Evolutionary conservation across 441 rosid genomes (phyloP).

Genomic region (Arabidopsis hybrid): DNA sequence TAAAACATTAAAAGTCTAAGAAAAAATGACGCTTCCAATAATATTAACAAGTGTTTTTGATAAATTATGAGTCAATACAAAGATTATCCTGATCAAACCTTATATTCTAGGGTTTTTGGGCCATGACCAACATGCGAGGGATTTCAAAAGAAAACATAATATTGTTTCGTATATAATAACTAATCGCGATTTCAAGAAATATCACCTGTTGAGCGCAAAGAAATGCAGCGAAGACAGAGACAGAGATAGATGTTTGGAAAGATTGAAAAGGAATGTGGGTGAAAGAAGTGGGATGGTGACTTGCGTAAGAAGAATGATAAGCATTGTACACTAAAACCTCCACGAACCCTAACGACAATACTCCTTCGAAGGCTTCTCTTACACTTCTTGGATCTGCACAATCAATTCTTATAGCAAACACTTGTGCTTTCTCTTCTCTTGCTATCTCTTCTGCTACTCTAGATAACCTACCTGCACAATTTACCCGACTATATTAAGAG

Average conservation of each 20-base stretch:
- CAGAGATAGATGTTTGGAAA: conserved; percentile 77
- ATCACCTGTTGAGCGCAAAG: conserved; percentile 88
- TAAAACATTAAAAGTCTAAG: not conserved
- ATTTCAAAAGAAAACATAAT: not conserved
- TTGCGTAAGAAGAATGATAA: conserved; percentile 53
- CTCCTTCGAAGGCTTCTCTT: conserved; percentile 96
- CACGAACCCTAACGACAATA: conserved; percentile 87
- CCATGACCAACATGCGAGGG: not conserved
- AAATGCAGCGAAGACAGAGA: conserved; percentile 79
- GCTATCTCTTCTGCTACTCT: conserved; percentile 96
- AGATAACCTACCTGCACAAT: conserved; percentile 65
- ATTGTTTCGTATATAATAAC: not conserved
- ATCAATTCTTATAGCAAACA: conserved; percentile 93
- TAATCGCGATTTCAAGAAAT: not conserved
- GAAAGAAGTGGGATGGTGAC: conserved; percentile 62
- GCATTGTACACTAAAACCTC: conserved; percentile 94
- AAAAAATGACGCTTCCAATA: not conserved
- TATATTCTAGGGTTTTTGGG: not conserved
- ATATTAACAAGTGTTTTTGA: not conserved
- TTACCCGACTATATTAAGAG: not conserved
- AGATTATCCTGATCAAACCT: not conserved
- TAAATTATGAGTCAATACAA: not conserved
- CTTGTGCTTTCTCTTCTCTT: conserved; percentile 91
- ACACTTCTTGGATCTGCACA: conserved; percentile 87
- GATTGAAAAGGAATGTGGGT: conserved; percentile 71